These are phyloP conservation scores for Sechiopsis laciniata DNA, from an alignment of 306 rosid genomes.

Conservation along the genomic window DNA sequence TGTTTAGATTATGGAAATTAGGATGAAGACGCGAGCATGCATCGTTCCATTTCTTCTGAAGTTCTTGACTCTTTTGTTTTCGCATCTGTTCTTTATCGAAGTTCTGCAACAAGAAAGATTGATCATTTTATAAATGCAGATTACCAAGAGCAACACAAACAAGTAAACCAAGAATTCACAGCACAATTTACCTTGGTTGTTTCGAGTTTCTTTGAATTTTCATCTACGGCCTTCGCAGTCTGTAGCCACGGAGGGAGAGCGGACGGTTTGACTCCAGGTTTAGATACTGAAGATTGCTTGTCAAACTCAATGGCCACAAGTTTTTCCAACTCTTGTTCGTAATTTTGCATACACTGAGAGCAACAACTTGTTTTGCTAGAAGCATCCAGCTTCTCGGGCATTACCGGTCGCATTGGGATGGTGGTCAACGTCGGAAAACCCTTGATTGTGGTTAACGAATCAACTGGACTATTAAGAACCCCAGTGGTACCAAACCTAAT, in stretches of 20 bases:
- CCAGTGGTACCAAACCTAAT: slow-evolving; percentile 76
- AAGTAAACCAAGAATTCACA: not conserved
- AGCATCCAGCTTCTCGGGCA: slow-evolving; percentile 56
- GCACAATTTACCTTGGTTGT: not conserved
- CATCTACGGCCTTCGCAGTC: slow-evolving; percentile 56
- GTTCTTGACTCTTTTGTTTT: slow-evolving; percentile 55
- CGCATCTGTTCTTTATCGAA: slow-evolving; percentile 38
- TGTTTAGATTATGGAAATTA: slow-evolving; percentile 56
- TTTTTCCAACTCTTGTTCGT: slow-evolving; percentile 54
- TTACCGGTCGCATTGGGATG: slow-evolving; percentile 38
- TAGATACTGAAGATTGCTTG: slow-evolving; percentile 44
- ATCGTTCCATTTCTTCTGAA: slow-evolving; percentile 80
- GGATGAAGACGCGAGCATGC: slow-evolving; percentile 66
- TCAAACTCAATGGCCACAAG: slow-evolving; percentile 46
- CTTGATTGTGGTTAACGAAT: slow-evolving; percentile 65
- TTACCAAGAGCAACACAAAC: not conserved
- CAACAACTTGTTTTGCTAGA: slow-evolving; percentile 47
- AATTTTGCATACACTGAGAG: slow-evolving; percentile 52
- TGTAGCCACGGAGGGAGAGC: slow-evolving; percentile 91
- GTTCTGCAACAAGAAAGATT: slow-evolving; percentile 30
- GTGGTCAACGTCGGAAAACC: slow-evolving; percentile 39
- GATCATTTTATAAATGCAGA: slow-evolving; percentile 6
- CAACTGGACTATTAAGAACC: slow-evolving; percentile 65
- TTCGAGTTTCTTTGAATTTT: slow-evolving; percentile 14
- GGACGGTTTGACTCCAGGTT: slow-evolving; percentile 31